Percentiles rank a stretch among this genome's conserved stretches.
Conservation (phyloP, 306 rosid genomes). For the Acacia melanoxylon region DNA sequence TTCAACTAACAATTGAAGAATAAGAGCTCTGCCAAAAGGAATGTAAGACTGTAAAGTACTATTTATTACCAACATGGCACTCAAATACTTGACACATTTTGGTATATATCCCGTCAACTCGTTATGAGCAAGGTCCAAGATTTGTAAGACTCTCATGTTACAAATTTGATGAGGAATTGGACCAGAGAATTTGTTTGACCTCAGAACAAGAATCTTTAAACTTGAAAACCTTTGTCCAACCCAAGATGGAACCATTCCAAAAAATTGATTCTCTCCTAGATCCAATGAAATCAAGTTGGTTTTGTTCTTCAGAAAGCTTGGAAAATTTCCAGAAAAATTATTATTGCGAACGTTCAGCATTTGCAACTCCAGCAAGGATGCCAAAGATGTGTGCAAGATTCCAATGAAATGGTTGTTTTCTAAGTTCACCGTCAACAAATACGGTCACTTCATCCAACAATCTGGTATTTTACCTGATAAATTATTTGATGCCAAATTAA, state of each 20-base stretch:
- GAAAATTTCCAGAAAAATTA: background rate
- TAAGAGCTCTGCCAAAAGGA: background rate
- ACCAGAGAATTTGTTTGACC: background rate
- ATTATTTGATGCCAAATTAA: background rate
- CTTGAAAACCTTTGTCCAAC: background rate
- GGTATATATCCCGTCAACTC: background rate
- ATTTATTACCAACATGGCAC: background rate
- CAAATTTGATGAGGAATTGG: background rate
- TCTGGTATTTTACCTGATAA: background rate
- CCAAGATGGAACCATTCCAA: background rate
- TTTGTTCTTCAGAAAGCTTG: background rate
- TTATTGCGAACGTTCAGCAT: slow-evolving; percentile 1
- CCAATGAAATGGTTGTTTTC: background rate
- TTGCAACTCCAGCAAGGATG: background rate
- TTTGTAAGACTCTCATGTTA: background rate
- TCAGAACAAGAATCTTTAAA: slow-evolving; percentile 29
- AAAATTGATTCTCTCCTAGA: background rate
- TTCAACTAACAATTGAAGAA: background rate
- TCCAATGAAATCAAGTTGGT: background rate
- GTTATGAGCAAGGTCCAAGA: background rate
- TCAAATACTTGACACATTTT: background rate
- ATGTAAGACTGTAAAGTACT: background rate
- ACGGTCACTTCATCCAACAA: slow-evolving; percentile 18
- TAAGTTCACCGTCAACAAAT: background rate
- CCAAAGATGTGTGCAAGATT: background rate